Conservation (phyloP, 306 rosid genomes). For the Delonix regia region DNA sequence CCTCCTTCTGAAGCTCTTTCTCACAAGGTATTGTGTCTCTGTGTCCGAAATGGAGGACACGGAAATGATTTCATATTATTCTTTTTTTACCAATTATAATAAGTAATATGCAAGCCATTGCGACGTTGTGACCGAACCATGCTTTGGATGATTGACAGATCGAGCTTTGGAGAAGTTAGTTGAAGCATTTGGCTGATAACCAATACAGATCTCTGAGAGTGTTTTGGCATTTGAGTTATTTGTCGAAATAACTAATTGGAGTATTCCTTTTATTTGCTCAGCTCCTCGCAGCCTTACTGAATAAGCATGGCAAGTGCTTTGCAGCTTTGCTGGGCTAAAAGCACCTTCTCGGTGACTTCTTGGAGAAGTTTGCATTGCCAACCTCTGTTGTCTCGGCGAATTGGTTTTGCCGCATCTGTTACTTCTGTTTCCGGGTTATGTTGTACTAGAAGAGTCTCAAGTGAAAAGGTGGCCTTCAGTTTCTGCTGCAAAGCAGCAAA, state of each 20-base stretch:
- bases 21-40: conserved; percentile 31
- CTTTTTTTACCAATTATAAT: background rate
- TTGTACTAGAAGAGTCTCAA: conserved; percentile 16
- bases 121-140: background rate
- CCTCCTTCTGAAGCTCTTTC: conserved; percentile 35
- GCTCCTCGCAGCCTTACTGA: background rate
- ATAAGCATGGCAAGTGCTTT: conserved; percentile 56
- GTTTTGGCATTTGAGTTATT: conserved; percentile 28
- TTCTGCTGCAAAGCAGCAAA: conserved; percentile 48
- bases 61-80: background rate
- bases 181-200: background rate
- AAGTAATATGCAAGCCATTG: background rate
- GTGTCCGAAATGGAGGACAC: background rate
- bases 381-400: conserved; percentile 28
- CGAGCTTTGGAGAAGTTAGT: conserved; percentile 32
- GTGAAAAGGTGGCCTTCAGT: conserved; percentile 38
- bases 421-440: conserved; percentile 33
- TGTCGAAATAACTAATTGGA: conserved; percentile 49
- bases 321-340: conserved; percentile 52
- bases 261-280: background rate
- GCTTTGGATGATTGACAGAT: conserved; percentile 24
- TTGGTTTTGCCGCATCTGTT: conserved; percentile 38
- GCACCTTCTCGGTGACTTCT: conserved; percentile 25
- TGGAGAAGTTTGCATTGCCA: conserved; percentile 30
- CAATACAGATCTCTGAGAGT: conserved; percentile 18